Base-by-base conservation (phyloP, 495 filamentous ascomycete genomes). In the Aspergillus sclerotiicarbonarius region DNA sequence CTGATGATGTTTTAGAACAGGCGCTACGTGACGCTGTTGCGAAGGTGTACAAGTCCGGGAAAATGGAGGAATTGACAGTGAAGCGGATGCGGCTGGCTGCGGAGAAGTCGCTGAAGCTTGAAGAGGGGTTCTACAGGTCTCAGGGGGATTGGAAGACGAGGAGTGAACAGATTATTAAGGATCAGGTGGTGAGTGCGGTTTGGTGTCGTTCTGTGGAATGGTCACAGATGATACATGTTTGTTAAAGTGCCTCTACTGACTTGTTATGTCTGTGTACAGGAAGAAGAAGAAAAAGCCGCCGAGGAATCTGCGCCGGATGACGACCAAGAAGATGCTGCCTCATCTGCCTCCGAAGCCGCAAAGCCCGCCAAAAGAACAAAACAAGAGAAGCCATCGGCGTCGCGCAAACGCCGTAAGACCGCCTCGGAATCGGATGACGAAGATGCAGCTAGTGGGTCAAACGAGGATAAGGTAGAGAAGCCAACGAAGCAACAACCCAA, bases 111-210 rank as follows among this genome's bases (percentile, higher is more conserved):
- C 70, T 92, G 7, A 77, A 72, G 25, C 80, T 98, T 1, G 78
- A 81, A 3, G 74, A 81, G 5, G 89, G 82, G 0, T 96, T 90
- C 64, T 85, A 96, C 65, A 90, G 86, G 62, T 69, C 56, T 21
- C 70, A 82, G 43, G 69, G 62, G 4, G 68, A 79, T 16, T 97
- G 93, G 94, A 95, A 94, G 64, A 67, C 75, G n/a, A 82, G 80
- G 62, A 95, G 90, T 72, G 91, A 95, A 56, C 63, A 78, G 16
- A 67, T 95, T 30, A 90, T 97, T 54, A 79, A 81, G 57, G 77
- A 82, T 15, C 82, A 85, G 69, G 81, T 89, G 53, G 92, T 96
- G 78, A 65, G 85, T 59, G 29, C 10, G 46, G 16, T 9, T 12
- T 18, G 16, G 6, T 21, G 16, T 8, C 12, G 15, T 37, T 8